A percentile compares a stretch with the other conserved stretches of the same genome.
Conservation (phyloP, 2,329 filamentous ascomycete species). For the Clathrospora elynae region DNA sequence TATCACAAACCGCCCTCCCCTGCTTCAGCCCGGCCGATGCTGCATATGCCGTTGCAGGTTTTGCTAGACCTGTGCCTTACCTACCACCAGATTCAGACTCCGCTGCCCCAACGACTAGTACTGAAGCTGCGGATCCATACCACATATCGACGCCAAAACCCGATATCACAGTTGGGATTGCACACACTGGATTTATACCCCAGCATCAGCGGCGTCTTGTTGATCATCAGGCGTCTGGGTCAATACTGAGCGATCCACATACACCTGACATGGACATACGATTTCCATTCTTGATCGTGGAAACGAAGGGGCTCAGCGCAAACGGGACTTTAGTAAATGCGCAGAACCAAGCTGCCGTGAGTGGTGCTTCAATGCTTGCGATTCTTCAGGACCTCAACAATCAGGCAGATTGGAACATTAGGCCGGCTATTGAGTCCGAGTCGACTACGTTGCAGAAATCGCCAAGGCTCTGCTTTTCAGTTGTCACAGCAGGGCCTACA, state of each 20-base stretch:
- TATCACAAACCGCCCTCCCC: slow-evolving; percentile 9
- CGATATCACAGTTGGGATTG: slow-evolving; percentile 22
- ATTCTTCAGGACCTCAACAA: slow-evolving; percentile 20
- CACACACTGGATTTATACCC: slow-evolving; percentile 13
- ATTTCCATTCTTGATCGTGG: slow-evolving; percentile 24
- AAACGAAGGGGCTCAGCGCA: slow-evolving; percentile 21
- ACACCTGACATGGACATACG: slow-evolving; percentile 22
- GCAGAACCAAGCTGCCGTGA: slow-evolving; percentile 26
- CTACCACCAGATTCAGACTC: slow-evolving; percentile 15
- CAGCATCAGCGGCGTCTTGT: slow-evolving; percentile 11
- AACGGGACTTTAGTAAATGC: slow-evolving; percentile 20
- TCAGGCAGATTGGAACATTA: too few species aligned
- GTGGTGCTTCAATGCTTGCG: slow-evolving; percentile 22
- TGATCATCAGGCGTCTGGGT: slow-evolving; percentile 17
- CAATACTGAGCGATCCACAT: slow-evolving; percentile 23
- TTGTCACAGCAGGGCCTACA: slow-evolving; percentile 20
- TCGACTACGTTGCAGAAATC: slow-evolving; percentile 1
- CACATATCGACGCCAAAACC: slow-evolving; percentile 26
- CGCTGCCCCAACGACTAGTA: slow-evolving; percentile 22
- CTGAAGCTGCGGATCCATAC: slow-evolving; percentile 24
- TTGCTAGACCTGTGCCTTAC: slow-evolving; percentile 17
- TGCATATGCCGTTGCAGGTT: slow-evolving; percentile 7
- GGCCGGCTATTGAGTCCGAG: slow-evolving; percentile 1
- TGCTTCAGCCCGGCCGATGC: slow-evolving; percentile 11
- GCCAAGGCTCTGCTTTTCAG: slow-evolving; percentile 10